These are phyloP conservation scores for Fusarium sp. DNA, from an alignment of 2,329 filamentous ascomycete genomes.

Conservation along the genomic window DNA sequence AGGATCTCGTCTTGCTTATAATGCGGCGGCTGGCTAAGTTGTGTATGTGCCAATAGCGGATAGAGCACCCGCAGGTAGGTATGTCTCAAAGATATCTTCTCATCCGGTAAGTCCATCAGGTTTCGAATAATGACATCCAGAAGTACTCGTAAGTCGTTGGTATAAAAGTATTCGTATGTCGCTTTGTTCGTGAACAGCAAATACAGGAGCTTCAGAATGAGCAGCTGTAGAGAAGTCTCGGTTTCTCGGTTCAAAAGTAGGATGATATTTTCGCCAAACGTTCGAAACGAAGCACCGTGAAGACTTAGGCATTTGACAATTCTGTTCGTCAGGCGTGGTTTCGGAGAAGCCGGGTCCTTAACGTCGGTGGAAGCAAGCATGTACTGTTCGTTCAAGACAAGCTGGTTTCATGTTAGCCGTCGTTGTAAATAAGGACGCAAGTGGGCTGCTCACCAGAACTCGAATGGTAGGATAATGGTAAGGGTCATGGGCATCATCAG, in stretches of 20 bases:
- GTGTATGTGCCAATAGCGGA: slow-evolving; percentile 90
- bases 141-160: slow-evolving; percentile 93
- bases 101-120: slow-evolving; percentile 92
- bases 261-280: slow-evolving; percentile 98
- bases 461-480: slow-evolving; percentile 97
- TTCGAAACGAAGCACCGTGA: slow-evolving; percentile 84
- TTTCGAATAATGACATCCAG: slow-evolving; percentile 97
- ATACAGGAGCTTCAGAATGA: slow-evolving; percentile 97
- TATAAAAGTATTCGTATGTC: slow-evolving; percentile 99
- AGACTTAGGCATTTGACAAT: slow-evolving; percentile 91
- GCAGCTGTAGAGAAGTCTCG: slow-evolving; percentile 90
- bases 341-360: slow-evolving; percentile 52
- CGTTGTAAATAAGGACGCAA: background rate
- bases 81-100: slow-evolving; percentile 81
- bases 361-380: slow-evolving; percentile 80
- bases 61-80: slow-evolving; percentile 95
- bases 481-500: slow-evolving; percentile 88
- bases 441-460: slow-evolving; percentile 75
- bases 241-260: slow-evolving; percentile 93
- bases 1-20: slow-evolving; percentile 92
- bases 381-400: slow-evolving; percentile 98
- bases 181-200: slow-evolving; percentile 91
- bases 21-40: slow-evolving; percentile 85
- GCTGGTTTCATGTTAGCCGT: slow-evolving; percentile 60
- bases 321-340: slow-evolving; percentile 81